Evolutionary conservation across 2,329 filamentous ascomycete genomes (phyloP), one percentile per base, ranked within the genome.

Genomic region (Cladosporium sp.): DNA sequence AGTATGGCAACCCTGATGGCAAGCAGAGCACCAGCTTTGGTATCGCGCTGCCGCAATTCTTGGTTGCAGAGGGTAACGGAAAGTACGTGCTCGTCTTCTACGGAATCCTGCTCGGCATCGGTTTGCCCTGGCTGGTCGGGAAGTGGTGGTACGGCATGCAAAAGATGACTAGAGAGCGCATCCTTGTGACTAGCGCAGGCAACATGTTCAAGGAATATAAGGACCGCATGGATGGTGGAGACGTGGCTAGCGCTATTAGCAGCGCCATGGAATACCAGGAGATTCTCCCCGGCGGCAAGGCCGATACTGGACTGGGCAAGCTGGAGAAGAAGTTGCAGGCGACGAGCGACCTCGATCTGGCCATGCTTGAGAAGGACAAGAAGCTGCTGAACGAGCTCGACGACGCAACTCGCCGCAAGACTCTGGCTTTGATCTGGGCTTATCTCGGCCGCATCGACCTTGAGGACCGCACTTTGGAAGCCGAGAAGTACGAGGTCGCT

Each of bases 81-180:
- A 97, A 96, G 76, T 97, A 95, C 66, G 87, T 98, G 50, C 77
- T 98, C 56, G 77, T 96, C 53, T 80, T 96, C 58, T 98, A 98
- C 70, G 91, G 89, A 35, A 72, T 86, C 33, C 79, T 97, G 37
- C 83, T 98, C 48, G 93, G 92, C 52, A 88, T 97, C 56, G 75
- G 96, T 55, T 77, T 98, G 49, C 93, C 93, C 2, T 98, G 95
- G 69, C 77, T 93, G 44, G 92, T 98, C 52, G 93, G 93, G 44
- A 90, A 87, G 54, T 98, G 93, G 93, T 98, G 93, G 93, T 98
- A 98, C 68, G 93, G 95, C 56, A 95, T 89, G 33, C 92, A 95
- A 71, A 83, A 85, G 63, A 83, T 88, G 71, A 97, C 93, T 35
- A 95, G 92, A 74, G 95, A 98, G 71, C 89, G 89, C 61, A 87